A percentile compares a stretch with the other conserved stretches of the same genome.
These are phyloP conservation scores for Wickerhamomyces bovis DNA, from an alignment of 805 yeast species.

Conservation along the genomic window DNA sequence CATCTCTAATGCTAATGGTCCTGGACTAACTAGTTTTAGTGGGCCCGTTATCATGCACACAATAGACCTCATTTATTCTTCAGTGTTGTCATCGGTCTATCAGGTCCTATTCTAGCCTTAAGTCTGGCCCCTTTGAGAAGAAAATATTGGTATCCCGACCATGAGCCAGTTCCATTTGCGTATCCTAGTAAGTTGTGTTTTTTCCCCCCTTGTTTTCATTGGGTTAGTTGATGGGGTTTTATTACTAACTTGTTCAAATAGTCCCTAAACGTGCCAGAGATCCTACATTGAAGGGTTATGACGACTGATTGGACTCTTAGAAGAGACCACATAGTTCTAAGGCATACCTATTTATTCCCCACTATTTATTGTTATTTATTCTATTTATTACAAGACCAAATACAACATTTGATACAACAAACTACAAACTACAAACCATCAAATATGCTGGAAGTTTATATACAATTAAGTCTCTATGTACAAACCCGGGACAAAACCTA, in stretches of 20 bases:
- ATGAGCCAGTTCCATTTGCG: constrained; percentile 53
- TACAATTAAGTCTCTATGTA: constrained; percentile 6
- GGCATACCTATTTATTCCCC: background rate
- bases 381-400: constrained; percentile 5
- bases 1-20: background rate
- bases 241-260: constrained; percentile 20
- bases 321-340: background rate
- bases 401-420: background rate
- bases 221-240: background rate
- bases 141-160: constrained; percentile 58
- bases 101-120: constrained; percentile 60
- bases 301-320: constrained; percentile 32
- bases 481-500: constrained; percentile 18
- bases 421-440: background rate
- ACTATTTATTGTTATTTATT: constrained; percentile 10
- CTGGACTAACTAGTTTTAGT: constrained; percentile 29
- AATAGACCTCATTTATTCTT: constrained; percentile 70
- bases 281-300: constrained; percentile 42
- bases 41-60: constrained; percentile 72
- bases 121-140: constrained; percentile 64
- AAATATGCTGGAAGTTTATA: constrained; percentile 8
- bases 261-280: constrained; percentile 52
- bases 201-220: no score
- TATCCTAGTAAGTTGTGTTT: constrained; percentile 28
- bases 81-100: constrained; percentile 54